These are phyloP conservation scores for Erysimum cheiri DNA, from an alignment of 441 rosid species.

Conservation along the genomic window DNA sequence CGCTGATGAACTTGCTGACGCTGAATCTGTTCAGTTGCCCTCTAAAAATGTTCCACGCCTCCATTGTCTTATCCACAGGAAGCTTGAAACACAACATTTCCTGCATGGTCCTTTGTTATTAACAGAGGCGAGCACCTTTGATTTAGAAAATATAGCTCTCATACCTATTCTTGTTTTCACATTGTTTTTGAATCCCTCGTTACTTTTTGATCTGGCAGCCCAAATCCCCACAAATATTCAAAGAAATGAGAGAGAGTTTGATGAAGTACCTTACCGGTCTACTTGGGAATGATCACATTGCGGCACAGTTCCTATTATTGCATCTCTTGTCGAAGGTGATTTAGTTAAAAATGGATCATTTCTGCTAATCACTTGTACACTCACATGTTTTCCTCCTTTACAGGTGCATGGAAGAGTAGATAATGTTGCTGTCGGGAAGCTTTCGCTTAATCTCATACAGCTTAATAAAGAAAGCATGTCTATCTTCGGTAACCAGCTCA, in stretches of 20 bases:
- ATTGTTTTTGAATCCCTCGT: conserved; percentile 12
- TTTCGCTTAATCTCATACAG: conserved; percentile 76
- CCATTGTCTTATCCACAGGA: conserved; percentile 82
- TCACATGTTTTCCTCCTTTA: conserved; percentile 16
- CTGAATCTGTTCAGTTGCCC: conserved; percentile 59
- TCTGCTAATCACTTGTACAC: conserved; percentile 5
- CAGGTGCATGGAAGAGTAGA: conserved; percentile 86
- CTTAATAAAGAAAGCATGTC: conserved; percentile 73
- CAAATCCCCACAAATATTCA: conserved; percentile 59
- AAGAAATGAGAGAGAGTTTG: conserved; percentile 66
- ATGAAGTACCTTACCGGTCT: conserved; percentile 66
- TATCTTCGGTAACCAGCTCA: conserved; percentile 61
- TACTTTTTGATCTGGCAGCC: conserved; percentile 49
- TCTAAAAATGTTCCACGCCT: conserved; percentile 81
- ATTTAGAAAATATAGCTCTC: not conserved
- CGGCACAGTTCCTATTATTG: conserved; percentile 71
- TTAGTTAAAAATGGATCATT: not conserved
- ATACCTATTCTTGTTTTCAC: not conserved
- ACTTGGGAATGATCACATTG: conserved; percentile 84
- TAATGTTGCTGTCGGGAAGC: conserved; percentile 87
- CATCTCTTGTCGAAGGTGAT: conserved; percentile 86
- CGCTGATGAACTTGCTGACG: conserved; percentile 56
- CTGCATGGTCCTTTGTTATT: conserved; percentile 50
- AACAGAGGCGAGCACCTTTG: conserved; percentile 58
- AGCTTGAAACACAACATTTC: conserved; percentile 70